Evolutionary conservation across 2,329 filamentous ascomycete species (phyloP), one percentile per base, ranked within the genome.

Genomic region (Fusarium mangiferae): DNA sequence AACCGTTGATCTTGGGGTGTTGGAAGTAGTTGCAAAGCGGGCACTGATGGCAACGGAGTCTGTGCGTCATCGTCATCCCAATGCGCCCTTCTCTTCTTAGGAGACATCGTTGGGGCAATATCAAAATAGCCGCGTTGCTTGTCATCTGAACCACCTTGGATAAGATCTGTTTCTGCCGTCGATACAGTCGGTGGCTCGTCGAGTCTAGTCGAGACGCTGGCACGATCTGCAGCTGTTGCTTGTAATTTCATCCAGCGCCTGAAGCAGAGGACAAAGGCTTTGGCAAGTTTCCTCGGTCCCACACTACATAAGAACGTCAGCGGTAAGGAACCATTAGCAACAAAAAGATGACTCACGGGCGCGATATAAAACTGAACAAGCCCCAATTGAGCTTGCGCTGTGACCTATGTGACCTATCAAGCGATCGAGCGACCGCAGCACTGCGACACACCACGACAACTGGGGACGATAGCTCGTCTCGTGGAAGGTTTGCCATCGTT

Each of bases 241-340:
- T 70, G 58, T 5, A 73, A 26, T 22, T 71, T 74, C n/a, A 66
- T 77, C 80, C 80, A 81, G 13, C 78, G 73, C 12, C 63, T 76
- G 36, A 78, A 78, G 24, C 74, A 78, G 5, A 78, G 69, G 7
- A 78, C 61, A 38, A 84, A 68, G 5, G 80, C 76, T 30, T 81
- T 81, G 10, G 81, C 81, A 6, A 84, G 73, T 63, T 84, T 84
- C 13, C 82, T 81, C 8, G 83, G 83, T 0, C 83, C 82, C 10
- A 82, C 75, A 5, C 82, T 84, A 38, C 12, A 33, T 14, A n/a
- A 38, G 18, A 33, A n/a, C 14, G 36, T 39, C 13, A 73, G 42
- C 17, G 22, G 20, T 3, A 9, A 72, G 42, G 4, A 62, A 3
- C 6, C 42, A 42, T 2, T 30, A n/a, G 17, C 7, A 14, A 30